phyloP scores from a whole-genome alignment of 305 asterid genomes.

The Solanum hybrid region DNA sequence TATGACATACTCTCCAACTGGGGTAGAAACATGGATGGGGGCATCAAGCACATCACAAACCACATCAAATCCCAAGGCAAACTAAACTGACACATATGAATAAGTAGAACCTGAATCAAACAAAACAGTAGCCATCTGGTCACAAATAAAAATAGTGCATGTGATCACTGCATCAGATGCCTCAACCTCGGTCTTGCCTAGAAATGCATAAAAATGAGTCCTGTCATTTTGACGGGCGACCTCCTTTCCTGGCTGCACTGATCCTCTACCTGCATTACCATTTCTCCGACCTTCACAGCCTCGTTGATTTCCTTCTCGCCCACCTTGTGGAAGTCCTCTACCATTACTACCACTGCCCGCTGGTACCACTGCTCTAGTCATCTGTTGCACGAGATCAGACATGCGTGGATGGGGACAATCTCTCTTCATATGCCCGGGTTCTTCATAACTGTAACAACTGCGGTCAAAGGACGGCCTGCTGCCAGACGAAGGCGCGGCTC shows the following conservation, averaged over 20 bases:
- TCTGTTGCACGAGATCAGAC: not conserved
- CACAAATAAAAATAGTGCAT: not conserved
- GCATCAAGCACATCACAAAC: not conserved
- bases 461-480: too few relatives aligned
- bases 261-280: not conserved
- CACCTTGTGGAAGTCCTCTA: not conserved
- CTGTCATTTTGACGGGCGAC: not conserved
- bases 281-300: not conserved
- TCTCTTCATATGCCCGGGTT: too few relatives aligned
- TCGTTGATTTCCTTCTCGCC: not conserved
- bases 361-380: not conserved
- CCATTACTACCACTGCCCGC: not conserved
- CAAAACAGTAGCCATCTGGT: not conserved
- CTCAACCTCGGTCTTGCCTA: not conserved
- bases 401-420: not conserved
- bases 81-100: not conserved
- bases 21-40: not conserved
- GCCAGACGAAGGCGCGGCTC: not conserved
- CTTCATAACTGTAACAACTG: not conserved
- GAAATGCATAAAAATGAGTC: not conserved
- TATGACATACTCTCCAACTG: not conserved
- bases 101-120: not conserved
- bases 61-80: not conserved
- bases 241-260: not conserved
- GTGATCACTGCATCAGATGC: not conserved